Evolutionary conservation across 179 eudicot genomes (phyloP).

Genomic region (Amaranthus tricolor): DNA sequence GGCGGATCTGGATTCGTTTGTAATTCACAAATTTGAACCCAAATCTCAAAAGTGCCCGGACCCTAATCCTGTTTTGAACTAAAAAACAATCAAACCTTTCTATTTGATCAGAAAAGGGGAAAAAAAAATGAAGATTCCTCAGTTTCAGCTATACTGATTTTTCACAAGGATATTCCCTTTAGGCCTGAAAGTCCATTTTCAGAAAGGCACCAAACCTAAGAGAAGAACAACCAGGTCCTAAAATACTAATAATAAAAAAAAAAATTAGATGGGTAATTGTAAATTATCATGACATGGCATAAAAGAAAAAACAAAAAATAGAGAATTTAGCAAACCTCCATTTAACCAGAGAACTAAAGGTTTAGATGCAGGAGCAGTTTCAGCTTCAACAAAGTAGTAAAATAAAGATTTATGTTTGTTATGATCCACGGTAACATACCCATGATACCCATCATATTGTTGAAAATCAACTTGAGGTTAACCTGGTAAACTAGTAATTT

Average conservation of each 20-base stretch:
- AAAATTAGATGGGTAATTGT: no score
- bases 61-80: neutral
- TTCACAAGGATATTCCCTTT: conserved; percentile 56
- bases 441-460: conserved; percentile 82
- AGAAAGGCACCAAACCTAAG: conserved; percentile 95
- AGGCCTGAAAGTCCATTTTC: conserved; percentile 95
- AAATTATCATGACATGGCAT: neutral
- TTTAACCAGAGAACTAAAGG: conserved; percentile 91
- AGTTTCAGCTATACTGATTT: conserved; percentile 88
- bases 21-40: no score
- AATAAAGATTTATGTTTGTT: conserved; percentile 59
- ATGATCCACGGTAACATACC: conserved; percentile 66
- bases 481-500: conserved; percentile 61
- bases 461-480: conserved; percentile 77
- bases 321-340: conserved; percentile 55
- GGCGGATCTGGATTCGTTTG: no score
- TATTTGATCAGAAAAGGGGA: no score
- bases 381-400: conserved; percentile 89
- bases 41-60: no score
- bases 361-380: conserved; percentile 55
- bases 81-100: neutral
- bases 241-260: neutral
- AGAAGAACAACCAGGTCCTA: conserved; percentile 97
- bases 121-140: conserved; percentile 41
- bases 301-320: neutral